Evolutionary conservation across 1,284 basidiomycete genomes (phyloP), one percentile per base, ranked within the genome.

Genomic region (Marasmius fiardii): DNA sequence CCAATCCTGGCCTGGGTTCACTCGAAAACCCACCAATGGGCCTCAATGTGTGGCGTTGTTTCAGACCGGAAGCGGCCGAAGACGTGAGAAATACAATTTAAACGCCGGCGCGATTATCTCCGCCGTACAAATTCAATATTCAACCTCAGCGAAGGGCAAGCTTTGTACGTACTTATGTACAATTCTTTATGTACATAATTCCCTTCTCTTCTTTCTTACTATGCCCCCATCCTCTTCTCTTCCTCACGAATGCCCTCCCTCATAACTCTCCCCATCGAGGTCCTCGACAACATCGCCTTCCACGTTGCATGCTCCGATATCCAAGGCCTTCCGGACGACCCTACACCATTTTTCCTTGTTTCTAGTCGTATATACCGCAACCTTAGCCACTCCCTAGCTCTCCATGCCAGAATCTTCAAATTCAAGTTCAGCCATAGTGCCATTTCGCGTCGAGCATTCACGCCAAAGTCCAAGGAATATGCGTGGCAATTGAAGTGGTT

Each of bases 251-350:
- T 33, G 26, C 20, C 24, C 18, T 31, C 47, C 47, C 26, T 49
- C n/a, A n/a, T 49, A 11, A 31, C 12, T 16, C 28, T 49, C 16
- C 47, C 47, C 5, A 26, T 49, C 28, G 47, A 49, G 26, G 47
- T 49, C 24, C 47, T 49, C 23, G 47, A 49, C 20, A 49, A 49
- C 28, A 49, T 49, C 26, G 47, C 47, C 31, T 49, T 49, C 47
- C 47, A 49, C 28, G 47, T 49, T 16, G 47, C 47, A 16, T 49
- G 47, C 20, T 26, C 47, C 18, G 14, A 28, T 6, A 18, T 49
- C 10, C 26, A 26, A 1, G 47, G 47, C 18, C 26, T 49, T 7
- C 47, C 47, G 14, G 47, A 49, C 5, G 24, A 26, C 20, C 47
- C 33, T 4, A 18, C 47, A 16, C n/a, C 47, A 16, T 49, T 49